Evolutionary conservation across 208 protist genomes (phyloP), one percentile per base, ranked within the genome.

Genomic region (Leishmania lainsoni): DNA sequence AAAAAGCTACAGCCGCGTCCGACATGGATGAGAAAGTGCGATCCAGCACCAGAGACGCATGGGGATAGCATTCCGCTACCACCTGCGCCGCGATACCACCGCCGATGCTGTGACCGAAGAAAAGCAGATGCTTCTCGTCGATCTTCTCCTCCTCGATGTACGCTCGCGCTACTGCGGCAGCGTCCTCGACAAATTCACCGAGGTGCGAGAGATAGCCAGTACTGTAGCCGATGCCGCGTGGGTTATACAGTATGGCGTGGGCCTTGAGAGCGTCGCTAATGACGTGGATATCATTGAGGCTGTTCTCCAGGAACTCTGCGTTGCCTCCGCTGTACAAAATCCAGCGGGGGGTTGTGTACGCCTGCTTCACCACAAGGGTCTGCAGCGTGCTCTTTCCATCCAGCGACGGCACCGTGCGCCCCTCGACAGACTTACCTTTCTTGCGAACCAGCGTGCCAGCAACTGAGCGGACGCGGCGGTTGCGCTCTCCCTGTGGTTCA

Each of bases 41-140:
- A 80, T 97, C 94, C 3, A 97, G 49, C 3, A 97, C 86, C 14
- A 97, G 69, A 0, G 90, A 78, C 49, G 73, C 83, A 20, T 83
- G 54, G 0, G 84, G 86, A 63, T 79, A 83, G 49, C 75, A 77
- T 6, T 74, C 72, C 12, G 73, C 80, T 20, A 88, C 93, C n/a
- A 95, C 80, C 56, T 86, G 75, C 0, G 89, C 90, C 9, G 90
- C 92, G 2, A 92, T 78, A 5, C 89, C 92, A 39, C 90, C 93
- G 22, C 94, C 94, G 81, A 97, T 96, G 71, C 93, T 96, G 77
- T 96, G 94, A 8, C 94, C 94, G 61, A 95, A 90, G 32, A 97
- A 82, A 20, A 97, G 52, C 4, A 97, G 52, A 2, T 92, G 74
- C 1, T 71, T 58, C 26, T 69, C 82, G 3, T 80, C 51, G 26